Base-by-base conservation (phyloP, 169 alveolate species). In the Plasmodium berghei region DNA sequence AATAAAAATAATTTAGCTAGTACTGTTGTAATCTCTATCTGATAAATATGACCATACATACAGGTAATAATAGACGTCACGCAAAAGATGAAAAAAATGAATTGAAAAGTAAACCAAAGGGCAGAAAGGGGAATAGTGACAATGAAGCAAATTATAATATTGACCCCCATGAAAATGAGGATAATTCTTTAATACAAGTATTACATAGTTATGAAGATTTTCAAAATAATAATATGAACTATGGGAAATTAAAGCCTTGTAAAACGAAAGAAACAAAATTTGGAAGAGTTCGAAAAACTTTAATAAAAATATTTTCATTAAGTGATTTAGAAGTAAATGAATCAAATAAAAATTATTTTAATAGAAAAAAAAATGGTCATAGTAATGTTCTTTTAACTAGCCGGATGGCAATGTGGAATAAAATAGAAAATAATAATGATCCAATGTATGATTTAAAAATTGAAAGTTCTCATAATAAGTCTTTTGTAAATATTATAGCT, bases 371-470 rank as follows among this genome's bases (percentile, higher is more conserved):
- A 26, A 52, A 52, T 52, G 59, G 59, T 1, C 8, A 22, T 10
- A 54, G 24, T 18, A 67, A 40, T 40, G 54, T 54, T 71, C 16
- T 83, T 18, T 3, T 34, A 34, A 83, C 90, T 18, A 83, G 90
- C 49, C 45, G 90, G 69, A 83, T 83, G 34, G 90, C 66, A 18
- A 83, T 83, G 90, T 83, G 90, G 90, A 67, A 67, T 20, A 72
- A 83, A 56, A 72, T 83, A 1, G 90, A 83, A 83, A 83, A 54
- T 54, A 59, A 83, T 48, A 83, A 83, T 14, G 75, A 83, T 42
- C 90, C 90, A 20, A 64, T 52, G 22, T 83, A 83, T 71, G 72
- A 83, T 42, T 48, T 83, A 49, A 83, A 83, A 34, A 22, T 83
- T 67, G 90, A 83, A 56, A 83, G 90, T 48, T 67, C 90, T 18